Base-by-base conservation (phyloP, 331 rosid species). In the Prunus yedoensis region DNA sequence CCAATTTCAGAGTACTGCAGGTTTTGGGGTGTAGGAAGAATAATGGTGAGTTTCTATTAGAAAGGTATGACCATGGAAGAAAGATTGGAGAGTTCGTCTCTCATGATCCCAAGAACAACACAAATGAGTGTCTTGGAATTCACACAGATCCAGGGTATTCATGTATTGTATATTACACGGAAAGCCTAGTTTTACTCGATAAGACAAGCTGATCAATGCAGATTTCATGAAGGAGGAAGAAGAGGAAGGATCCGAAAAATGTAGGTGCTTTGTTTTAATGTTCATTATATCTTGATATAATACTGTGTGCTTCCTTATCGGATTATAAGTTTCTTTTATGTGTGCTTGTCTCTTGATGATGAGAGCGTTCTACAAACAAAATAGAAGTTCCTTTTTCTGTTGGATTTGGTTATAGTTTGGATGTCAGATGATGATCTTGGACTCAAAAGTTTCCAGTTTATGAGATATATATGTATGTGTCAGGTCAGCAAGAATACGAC, bases 111-210 rank as follows among this genome's bases (percentile, higher is more conserved):
- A 60, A 30, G 32, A 74, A 49, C 3, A 61, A 25, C n/a, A 63
- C 0, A 18, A 74, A 61, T 74, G 51, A 74, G 60, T 35, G 13
- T 62, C 62, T 60, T n/a, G 70, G 71, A 32, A 35, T 74, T 12
- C 46, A 17, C 18, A 74, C 70, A n/a, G 78, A 62, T 74, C 71
- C 70, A 6, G 62, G 71, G 52, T 74, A 28, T 51, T 1, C 78
- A 8, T 27, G 70, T 35, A 21, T 30, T 27, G 60, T 46, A 30
- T 12, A 13, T 74, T 74, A 62, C 61, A 61, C 15, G 18, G 78
- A 74, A 35, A 74, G 52, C 57, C 51, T 62, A 62, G 61, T 20
- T 62, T 49, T 74, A 20, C 49, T 74, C 18, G 20, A 74, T 49
- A 38, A 3, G 18, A 53, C 16, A 4, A 50, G 17, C 25, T 25